These are phyloP conservation scores for Tilletia caries DNA, from an alignment of 1,284 basidiomycete species.

Conservation along the genomic window DNA sequence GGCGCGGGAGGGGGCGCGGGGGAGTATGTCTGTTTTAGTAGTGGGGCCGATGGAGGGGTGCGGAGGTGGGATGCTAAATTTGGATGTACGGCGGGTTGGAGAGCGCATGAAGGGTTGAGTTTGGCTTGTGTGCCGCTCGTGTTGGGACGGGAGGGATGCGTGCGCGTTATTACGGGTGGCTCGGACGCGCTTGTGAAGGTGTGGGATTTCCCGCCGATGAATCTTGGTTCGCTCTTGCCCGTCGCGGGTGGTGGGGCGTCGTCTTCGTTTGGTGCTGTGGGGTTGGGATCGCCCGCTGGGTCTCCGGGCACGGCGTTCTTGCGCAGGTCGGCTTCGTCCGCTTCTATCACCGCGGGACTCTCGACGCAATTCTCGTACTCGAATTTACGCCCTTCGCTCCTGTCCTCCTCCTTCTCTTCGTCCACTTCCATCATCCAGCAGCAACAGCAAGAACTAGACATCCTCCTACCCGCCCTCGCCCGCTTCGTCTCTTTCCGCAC, in stretches of 20 bases:
- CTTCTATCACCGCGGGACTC: neutral
- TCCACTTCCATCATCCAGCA: no score
- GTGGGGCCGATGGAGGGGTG: conserved; percentile 41
- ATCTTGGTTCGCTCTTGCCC: no score
- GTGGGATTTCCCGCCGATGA: conserved; percentile 42
- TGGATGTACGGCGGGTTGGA: conserved; percentile 40
- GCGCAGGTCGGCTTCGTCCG: no score
- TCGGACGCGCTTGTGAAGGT: conserved; percentile 39
- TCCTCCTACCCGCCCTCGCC: conserved; percentile 66
- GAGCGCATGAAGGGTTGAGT: conserved; percentile 30
- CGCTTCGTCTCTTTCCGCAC: conserved; percentile 84
- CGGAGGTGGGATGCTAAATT: conserved; percentile 38
- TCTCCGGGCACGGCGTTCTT: no score
- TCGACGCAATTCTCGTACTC: neutral
- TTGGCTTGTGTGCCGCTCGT: conserved; percentile 23
- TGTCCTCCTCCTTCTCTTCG: no score
- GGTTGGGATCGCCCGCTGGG: no score
- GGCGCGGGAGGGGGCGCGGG: conserved; percentile 45
- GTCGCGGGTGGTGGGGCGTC: neutral
- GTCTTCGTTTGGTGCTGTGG: neutral
- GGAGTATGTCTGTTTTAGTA: conserved; percentile 22
- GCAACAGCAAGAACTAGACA: conserved; percentile 39
- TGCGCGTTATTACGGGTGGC: conserved; percentile 30
- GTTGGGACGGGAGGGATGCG: neutral
- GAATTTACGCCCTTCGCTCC: neutral